Conservation (phyloP, 1,284 basidiomycete genomes). For the Cutaneotrichosporon arboriforme region DNA sequence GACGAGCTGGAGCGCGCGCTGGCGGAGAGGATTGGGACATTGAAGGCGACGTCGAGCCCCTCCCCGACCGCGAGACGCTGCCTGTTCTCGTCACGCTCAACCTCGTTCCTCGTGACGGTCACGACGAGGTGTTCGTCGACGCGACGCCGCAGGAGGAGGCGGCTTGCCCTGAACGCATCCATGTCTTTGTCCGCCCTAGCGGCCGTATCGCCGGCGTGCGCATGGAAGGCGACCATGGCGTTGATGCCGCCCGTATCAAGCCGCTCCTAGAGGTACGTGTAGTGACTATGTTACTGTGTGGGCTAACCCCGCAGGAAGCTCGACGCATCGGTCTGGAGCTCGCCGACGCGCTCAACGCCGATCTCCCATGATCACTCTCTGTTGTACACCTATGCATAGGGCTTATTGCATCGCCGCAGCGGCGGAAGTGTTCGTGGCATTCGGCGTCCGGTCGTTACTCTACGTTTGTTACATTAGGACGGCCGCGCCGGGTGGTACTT, state of each 20-base stretch:
- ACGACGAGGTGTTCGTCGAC: constrained; percentile 36
- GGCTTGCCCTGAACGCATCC: constrained; percentile 42
- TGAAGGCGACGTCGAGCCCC: constrained; percentile 28
- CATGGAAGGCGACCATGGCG: constrained; percentile 38
- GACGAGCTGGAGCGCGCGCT: constrained; percentile 18
- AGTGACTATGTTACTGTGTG: too few relatives aligned
- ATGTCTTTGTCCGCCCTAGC: constrained; percentile 33
- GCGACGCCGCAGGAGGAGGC: constrained; percentile 43
- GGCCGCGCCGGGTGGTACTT: not conserved
- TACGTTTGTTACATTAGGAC: not conserved
- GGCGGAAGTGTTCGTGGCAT: not conserved
- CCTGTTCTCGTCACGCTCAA: constrained; percentile 44
- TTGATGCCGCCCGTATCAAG: constrained; percentile 28
- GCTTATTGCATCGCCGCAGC: not conserved
- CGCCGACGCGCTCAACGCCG: constrained; percentile 12
- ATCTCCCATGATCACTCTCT: constrained; percentile 9
- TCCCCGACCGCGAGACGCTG: constrained; percentile 32
- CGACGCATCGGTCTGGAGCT: constrained; percentile 11
- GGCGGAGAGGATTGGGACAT: constrained; percentile 48
- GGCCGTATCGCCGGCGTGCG: constrained; percentile 42
- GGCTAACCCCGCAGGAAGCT: constrained; percentile 13
- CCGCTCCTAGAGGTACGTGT: constrained; percentile 24
- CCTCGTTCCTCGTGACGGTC: constrained; percentile 28
- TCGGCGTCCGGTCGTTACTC: not conserved
- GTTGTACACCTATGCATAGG: constrained; percentile 14